Percentiles rank a stretch among this genome's conserved stretches.
These are phyloP conservation scores for Termitomyces sp. DNA, from an alignment of 768 basidiomycete genomes.

Conservation along the genomic window DNA sequence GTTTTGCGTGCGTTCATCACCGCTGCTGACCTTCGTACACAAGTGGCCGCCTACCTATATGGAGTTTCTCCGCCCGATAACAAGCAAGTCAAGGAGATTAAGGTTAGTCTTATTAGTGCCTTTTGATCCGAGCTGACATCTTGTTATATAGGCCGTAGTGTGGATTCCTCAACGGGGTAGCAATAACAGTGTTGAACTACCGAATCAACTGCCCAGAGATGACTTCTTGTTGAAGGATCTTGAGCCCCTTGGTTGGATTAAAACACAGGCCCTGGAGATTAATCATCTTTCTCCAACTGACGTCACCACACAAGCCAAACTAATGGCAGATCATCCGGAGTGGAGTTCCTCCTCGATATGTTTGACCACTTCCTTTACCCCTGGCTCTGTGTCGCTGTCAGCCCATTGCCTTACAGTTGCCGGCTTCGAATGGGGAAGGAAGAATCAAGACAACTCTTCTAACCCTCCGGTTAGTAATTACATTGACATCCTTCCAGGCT, in stretches of 20 bases:
- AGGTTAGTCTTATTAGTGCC: slow-evolving; percentile 37
- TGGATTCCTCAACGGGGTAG: slow-evolving; percentile 98
- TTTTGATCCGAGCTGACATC: not conserved
- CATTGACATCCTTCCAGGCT: not conserved
- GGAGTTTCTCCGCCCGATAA: slow-evolving; percentile 93
- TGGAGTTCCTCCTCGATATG: slow-evolving; percentile 95
- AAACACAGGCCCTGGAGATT: slow-evolving; percentile 93
- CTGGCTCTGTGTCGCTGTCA: slow-evolving; percentile 94
- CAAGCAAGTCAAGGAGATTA: slow-evolving; percentile 98
- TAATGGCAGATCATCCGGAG: slow-evolving; percentile 96
- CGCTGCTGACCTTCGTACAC: slow-evolving; percentile 91
- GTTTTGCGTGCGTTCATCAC: slow-evolving; percentile 91
- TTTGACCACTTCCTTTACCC: slow-evolving; percentile 93
- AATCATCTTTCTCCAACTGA: slow-evolving; percentile 92
- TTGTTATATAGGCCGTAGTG: slow-evolving; percentile 62
- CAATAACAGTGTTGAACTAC: slow-evolving; percentile 92
- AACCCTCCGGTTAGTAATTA: slow-evolving; percentile 61
- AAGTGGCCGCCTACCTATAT: slow-evolving; percentile 93
- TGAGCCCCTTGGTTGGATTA: slow-evolving; percentile 94
- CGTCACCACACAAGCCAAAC: slow-evolving; percentile 90
- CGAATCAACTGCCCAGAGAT: slow-evolving; percentile 86
- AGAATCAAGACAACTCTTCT: slow-evolving; percentile 82
- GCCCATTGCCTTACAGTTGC: slow-evolving; percentile 87
- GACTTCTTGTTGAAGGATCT: slow-evolving; percentile 94
- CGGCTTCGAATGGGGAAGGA: slow-evolving; percentile 98